These are phyloP conservation scores for Kalmusia sp. DNA, from an alignment of 2,329 filamentous ascomycete species.

Conservation along the genomic window DNA sequence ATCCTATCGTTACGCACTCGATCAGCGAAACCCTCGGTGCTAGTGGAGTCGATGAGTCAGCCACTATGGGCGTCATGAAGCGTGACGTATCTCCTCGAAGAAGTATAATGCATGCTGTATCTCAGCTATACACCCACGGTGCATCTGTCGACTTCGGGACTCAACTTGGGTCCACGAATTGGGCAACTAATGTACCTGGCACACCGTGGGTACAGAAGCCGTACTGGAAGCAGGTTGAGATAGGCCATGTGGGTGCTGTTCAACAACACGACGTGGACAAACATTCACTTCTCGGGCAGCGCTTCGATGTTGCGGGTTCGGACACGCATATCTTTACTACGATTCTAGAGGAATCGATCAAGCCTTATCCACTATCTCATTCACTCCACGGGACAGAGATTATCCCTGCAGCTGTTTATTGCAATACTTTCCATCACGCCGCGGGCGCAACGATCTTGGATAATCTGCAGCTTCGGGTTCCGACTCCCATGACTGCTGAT, in stretches of 20 bases:
- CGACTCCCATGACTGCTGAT: slow-evolving; percentile 43
- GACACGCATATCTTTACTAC: slow-evolving; percentile 33
- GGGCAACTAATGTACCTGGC: slow-evolving; percentile 17
- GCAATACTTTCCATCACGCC: slow-evolving; percentile 51
- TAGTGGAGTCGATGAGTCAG: slow-evolving; percentile 37
- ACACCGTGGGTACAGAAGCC: slow-evolving; percentile 36
- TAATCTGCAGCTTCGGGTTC: slow-evolving; percentile 46
- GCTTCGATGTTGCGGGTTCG: slow-evolving; percentile 17
- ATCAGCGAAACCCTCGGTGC: slow-evolving; percentile 50
- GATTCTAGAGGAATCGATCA: slow-evolving; percentile 44
- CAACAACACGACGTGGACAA: slow-evolving; percentile 22
- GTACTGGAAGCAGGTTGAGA: slow-evolving; percentile 24
- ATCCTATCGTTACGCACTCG: slow-evolving; percentile 53
- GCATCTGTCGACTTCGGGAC: slow-evolving; percentile 32
- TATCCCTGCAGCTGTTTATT: slow-evolving; percentile 50
- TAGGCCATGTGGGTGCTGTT: background rate
- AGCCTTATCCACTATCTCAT: slow-evolving; percentile 52
- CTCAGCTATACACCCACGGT: slow-evolving; percentile 40
- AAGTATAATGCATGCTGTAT: slow-evolving; percentile 36
- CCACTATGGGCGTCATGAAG: slow-evolving; percentile 40
- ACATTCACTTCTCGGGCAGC: slow-evolving; percentile 23
- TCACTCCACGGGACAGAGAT: slow-evolving; percentile 53
- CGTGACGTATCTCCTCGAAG: slow-evolving; percentile 33
- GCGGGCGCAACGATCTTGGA: slow-evolving; percentile 35
- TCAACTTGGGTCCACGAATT: slow-evolving; percentile 10